Evolutionary conservation across 305 asterid species (phyloP), one percentile per base, ranked within the genome.

Genomic region (Fraxinus velutina): DNA sequence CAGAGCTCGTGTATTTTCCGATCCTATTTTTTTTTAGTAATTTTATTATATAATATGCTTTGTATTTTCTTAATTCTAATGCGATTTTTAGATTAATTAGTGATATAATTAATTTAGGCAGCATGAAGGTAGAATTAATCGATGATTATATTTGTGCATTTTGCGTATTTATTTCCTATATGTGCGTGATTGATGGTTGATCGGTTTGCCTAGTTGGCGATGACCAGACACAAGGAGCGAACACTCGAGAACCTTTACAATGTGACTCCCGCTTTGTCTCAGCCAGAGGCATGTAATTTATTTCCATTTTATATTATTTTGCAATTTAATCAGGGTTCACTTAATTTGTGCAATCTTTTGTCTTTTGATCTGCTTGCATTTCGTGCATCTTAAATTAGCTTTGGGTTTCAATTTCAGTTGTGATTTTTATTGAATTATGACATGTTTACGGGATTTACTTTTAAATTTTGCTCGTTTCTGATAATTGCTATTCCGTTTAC

Each of bases 201-300:
- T 90, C 90, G 84, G 50, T 81, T 88, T 76, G 83, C 83, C 39
- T 76, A 80, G 81, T 83, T 79, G 89, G 88, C 84, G 89, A 92
- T 93, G 95, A 84, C 82, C 77, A 89, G 83, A 77, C 88, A 86
- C 83, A 85, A 85, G 81, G 90, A 85, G 82, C 88, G 91, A 82
- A 89, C 88, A 82, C 88, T 92, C 78, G 84, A 62, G 80, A 91
- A 87, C 84, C 86, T 92, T 0, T 88, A 88, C 85, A 91, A 90
- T 87, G 92, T 84, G 83, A 91, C 95, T 78, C 82, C 82, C 73
- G 81, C 90, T 80, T 87, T 87, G 76, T 86, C 88, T 33, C 81
- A 86, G 74, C 87, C 92, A 74, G 88, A 92, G 94, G 96, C 89
- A 84, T 77, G 93, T 79, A 64, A 75, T 60, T 81, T 84, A 24